Conservation (phyloP, 139 green algal genomes). For the Chlamydomonas sphaeroides region DNA sequence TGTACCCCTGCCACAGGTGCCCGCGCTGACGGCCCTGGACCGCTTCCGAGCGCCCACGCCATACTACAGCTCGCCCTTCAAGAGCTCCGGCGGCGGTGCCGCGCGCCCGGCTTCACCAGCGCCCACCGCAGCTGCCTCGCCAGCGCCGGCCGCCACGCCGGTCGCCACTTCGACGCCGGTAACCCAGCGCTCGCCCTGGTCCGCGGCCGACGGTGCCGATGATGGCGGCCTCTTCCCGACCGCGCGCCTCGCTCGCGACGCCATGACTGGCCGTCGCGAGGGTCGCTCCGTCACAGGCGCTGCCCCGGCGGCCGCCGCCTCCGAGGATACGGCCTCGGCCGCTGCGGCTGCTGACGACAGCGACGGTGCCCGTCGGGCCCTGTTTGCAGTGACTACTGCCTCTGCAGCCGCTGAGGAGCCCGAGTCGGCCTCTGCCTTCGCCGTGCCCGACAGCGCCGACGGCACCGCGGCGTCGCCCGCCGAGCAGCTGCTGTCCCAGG, state of each 20-base stretch:
- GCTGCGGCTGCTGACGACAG: background rate
- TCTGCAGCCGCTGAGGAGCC: background rate
- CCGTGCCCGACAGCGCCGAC: no score
- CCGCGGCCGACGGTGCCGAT: background rate
- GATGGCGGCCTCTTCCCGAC: background rate
- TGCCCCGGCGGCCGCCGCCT: no score
- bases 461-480: background rate
- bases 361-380: background rate
- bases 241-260: background rate
- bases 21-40: background rate
- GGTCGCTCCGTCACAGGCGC: background rate
- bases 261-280: background rate
- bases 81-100: no score
- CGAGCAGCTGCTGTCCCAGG: slow-evolving; percentile 19
- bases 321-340: background rate
- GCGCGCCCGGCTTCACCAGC: no score
- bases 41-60: background rate
- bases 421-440: no score
- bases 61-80: background rate
- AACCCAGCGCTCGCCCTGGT: no score
- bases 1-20: background rate
- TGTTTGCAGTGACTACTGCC: background rate
- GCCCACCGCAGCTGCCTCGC: background rate
- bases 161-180: no score
- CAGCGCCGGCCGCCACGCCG: no score